Evolutionary conservation across 352 stramenopile species (phyloP).

Genomic region (Pythium sukuiense): DNA sequence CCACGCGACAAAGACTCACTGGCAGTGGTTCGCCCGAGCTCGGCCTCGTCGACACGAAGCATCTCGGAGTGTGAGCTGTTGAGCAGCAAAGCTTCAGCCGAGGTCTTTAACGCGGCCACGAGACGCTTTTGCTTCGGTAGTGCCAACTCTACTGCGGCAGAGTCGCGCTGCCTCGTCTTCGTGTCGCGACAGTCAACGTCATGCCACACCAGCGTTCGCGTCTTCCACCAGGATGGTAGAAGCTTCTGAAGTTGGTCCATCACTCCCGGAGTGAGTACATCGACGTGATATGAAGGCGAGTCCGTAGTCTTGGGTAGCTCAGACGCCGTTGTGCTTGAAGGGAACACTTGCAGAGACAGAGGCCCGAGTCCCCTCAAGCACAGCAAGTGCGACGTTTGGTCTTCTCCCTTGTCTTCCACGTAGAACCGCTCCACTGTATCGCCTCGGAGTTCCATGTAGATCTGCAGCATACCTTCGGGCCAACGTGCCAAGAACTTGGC

Average conservation of each 20-base stretch:
- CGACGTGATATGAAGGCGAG: neutral
- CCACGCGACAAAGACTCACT: too few relatives aligned
- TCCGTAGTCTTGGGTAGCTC: neutral
- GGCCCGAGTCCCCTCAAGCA: neutral
- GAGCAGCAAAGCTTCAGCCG: too few relatives aligned
- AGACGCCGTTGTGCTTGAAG: too few relatives aligned
- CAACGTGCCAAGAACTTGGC: neutral
- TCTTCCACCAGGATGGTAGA: neutral
- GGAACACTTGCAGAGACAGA: neutral
- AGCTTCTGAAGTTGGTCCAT: neutral
- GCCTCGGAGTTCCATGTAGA: conserved; percentile 1
- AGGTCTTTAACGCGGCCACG: too few relatives aligned
- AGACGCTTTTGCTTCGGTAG: too few relatives aligned
- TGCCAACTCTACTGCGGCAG: too few relatives aligned
- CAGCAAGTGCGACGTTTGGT: neutral
- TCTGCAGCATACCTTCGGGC: neutral
- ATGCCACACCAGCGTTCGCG: neutral
- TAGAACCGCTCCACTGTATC: neutral
- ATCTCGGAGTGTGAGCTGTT: too few relatives aligned
- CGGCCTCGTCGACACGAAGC: too few relatives aligned
- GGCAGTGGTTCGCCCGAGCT: too few relatives aligned
- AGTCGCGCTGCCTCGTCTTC: too few relatives aligned
- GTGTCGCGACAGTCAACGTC: neutral
- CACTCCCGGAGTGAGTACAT: neutral
- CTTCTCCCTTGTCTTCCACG: neutral